A percentile compares a stretch with the other conserved stretches of the same genome.
Conservation (phyloP, 139 green algal genomes). For the Volvox africanus region DNA sequence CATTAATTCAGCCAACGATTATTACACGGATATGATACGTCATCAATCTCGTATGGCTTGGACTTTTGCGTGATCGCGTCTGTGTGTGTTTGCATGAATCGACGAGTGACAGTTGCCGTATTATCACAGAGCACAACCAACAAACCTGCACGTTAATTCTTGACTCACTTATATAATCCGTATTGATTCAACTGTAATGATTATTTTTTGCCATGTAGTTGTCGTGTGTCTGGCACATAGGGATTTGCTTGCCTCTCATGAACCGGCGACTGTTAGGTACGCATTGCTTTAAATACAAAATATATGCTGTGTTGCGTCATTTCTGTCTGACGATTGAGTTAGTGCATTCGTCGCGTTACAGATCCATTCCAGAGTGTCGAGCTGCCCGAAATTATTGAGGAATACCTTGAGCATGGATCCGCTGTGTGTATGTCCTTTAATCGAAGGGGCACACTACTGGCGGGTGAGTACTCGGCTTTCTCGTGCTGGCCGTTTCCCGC, state of each 20-base stretch:
- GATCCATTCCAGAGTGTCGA: constrained; percentile 72
- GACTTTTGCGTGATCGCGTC: too few relatives aligned
- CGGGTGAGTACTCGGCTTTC: constrained; percentile 60
- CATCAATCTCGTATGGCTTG: too few relatives aligned
- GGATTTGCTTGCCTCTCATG: constrained; percentile 45
- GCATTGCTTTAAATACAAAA: background rate
- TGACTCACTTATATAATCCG: too few relatives aligned
- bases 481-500: background rate
- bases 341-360: constrained; percentile 46
- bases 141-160: too few relatives aligned
- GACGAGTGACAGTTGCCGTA: too few relatives aligned
- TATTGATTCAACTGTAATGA: too few relatives aligned
- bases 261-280: constrained; percentile 68
- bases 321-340: background rate
- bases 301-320: background rate
- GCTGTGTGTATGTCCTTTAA: constrained; percentile 83
- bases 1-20: too few relatives aligned
- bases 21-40: too few relatives aligned
- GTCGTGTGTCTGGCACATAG: too few relatives aligned
- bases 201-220: too few relatives aligned
- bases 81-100: too few relatives aligned
- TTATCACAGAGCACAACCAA: too few relatives aligned
- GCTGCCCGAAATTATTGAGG: constrained; percentile 81
- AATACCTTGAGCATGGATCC: constrained; percentile 68
- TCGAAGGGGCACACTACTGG: constrained; percentile 81